Base-by-base conservation (phyloP, 805 yeast species). In the Barnettozyma salicaria region DNA sequence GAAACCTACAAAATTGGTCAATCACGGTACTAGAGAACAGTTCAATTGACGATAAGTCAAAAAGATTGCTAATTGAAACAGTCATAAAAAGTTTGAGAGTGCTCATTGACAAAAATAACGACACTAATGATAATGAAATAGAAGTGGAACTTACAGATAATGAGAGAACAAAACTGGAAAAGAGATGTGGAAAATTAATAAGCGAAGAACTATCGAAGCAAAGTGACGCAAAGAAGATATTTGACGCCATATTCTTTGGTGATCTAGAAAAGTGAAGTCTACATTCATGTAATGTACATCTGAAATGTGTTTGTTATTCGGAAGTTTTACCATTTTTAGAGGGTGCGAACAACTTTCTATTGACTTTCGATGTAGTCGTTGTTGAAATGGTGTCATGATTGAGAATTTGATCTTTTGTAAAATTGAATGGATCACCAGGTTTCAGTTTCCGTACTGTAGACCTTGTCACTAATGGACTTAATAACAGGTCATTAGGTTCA, bases 1-100 rank as follows among this genome's bases (percentile, higher is more conserved):
- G 96, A 0, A 92, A 92, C 58, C 61, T 90, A 42, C 73, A 78
- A 45, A 76, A 79, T 40, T 92, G 98, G 98, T 67, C 77, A 12
- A 67, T 65, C 33, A 69, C 74, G 41, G 80, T 82, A 2, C 61
- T 80, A 30, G 69, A 51, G 21, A 40, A 39, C 19, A 13, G 32
- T 5, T 59, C 59, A 37, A 52, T 41, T 39, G 49, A 42, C 31
- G 62, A 62, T 14, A 65, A 67, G 20, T 85, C 80, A 41, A 67
- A 65, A 32, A 58, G 61, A 9, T 56, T 70, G 13, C 63, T 83
- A 37, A 56, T 72, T 2, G 66, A 70, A 12, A 67, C 74, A 8
- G 59, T 78, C 1, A 46, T 86, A 7, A 78, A 74, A 19, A 74
- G 80, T 32, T 65, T 83, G 42, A 59, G 69, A 36, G 67, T 64